Evolutionary conservation across 345 rosid species (phyloP), one percentile per base, ranked within the genome.

Genomic region (Mallotus nudiflorus): DNA sequence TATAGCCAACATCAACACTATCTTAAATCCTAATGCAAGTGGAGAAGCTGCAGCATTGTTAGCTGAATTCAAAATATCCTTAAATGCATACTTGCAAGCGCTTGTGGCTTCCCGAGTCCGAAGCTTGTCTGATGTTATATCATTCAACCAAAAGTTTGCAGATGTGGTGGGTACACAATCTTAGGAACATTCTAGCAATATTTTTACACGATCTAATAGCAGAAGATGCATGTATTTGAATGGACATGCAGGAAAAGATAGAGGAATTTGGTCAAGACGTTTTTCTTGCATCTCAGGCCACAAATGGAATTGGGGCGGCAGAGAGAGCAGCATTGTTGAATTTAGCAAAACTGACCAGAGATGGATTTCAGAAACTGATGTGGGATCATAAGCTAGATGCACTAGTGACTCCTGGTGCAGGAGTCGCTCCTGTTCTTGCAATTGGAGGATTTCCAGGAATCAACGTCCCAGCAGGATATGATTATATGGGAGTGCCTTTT

Each of bases 361-460:
- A 84, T 1, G 96, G 91, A 51, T 72, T 87, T 48, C 85, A 84
- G 78, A 86, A 85, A 74, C 20, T 85, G 78, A 85, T 89, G 83
- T 62, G 58, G 58, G 79, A 81, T 8, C 39, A 82, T 10, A 64
- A 82, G 37, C 77, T 91, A 31, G 96, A 86, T 63, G 91, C 93
- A 15, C 2, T 89, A 76, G 82, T 87, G 67, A 70, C 81, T 1
- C 69, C 73, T 11, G 72, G 71, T 58, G 9, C 65, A 9, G 46
- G 61, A 56, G 33, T 65, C 45, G 40, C 55, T 13, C 1, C 63
- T 15, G 81, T 89, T 50, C 81, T 81, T 5, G 95, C 93, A 39
- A 89, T 81, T 24, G 91, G 93, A 28, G 93, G 96, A 54, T 83
- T 69, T 68, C 92, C 91, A 25, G 92, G 88, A 58, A 85, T 89